These are phyloP conservation scores for Colletotrichum liaoningense DNA, from an alignment of 2,329 filamentous ascomycete species.

Conservation along the genomic window DNA sequence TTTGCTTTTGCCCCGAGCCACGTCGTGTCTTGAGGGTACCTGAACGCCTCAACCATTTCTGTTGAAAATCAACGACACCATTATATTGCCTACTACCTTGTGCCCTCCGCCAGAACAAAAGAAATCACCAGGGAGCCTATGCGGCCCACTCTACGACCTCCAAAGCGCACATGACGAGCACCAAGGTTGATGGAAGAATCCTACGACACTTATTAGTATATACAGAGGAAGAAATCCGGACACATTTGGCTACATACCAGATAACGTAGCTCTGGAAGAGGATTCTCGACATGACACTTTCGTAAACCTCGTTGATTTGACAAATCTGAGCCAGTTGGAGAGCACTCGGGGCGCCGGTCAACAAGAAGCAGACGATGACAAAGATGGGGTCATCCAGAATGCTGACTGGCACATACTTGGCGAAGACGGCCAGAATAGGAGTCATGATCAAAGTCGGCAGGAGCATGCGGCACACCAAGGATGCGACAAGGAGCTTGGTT, in stretches of 20 bases:
- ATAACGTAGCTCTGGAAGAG: slow-evolving; percentile 97
- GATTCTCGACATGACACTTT: slow-evolving; percentile 91
- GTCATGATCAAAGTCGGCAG: slow-evolving; percentile 93
- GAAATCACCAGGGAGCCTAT: slow-evolving; percentile 32
- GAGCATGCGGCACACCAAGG: slow-evolving; percentile 89
- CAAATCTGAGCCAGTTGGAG: slow-evolving; percentile 97
- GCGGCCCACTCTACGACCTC: slow-evolving; percentile 92
- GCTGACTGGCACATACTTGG: slow-evolving; percentile 91
- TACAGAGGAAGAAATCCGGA: background rate
- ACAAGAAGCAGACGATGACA: slow-evolving; percentile 95
- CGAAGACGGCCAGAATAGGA: slow-evolving; percentile 84
- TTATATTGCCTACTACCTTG: background rate
- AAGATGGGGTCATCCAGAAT: slow-evolving; percentile 99
- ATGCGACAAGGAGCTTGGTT: slow-evolving; percentile 85
- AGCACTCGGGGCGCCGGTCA: slow-evolving; percentile 92
- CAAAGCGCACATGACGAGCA: slow-evolving; percentile 90
- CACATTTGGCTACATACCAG: slow-evolving; percentile 70
- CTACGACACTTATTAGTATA: slow-evolving; percentile 53
- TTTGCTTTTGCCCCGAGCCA: background rate
- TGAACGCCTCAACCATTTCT: slow-evolving; percentile 1
- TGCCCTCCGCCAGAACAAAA: background rate
- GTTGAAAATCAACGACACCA: background rate
- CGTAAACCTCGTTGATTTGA: slow-evolving; percentile 96
- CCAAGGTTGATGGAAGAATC: slow-evolving; percentile 92
- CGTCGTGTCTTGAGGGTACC: background rate